Evolutionary conservation across 345 rosid genomes (phyloP), one percentile per base, ranked within the genome.

Genomic region (Linum usitatissimum): DNA sequence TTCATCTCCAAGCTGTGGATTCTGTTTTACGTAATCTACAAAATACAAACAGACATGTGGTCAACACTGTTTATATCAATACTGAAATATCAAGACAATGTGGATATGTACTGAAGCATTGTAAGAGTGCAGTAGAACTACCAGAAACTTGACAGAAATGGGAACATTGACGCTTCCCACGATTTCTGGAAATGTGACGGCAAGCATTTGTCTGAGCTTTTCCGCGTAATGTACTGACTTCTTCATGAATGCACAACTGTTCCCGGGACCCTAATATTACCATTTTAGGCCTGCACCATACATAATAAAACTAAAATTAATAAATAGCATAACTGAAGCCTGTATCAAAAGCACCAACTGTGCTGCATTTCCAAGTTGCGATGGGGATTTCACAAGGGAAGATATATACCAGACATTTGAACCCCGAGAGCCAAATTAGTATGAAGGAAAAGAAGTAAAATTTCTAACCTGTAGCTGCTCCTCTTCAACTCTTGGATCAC

Each of bases 151-250:
- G 78, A 69, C 83, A 18, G 64, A 63, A 79, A 73, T 90, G 97
- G 63, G 57, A 54, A 74, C 96, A 90, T 31, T 59, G 76, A 57
- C 70, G 80, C 68, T 83, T 81, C 59, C 63, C 74, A 42, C 80
- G 73, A 82, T 75, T 89, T 78, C 74, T 86, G 78, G 92, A 83
- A 59, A 80, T 76, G 75, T 36, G 75, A 39, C 74, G 91, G 66
- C 96, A 93, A 57, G 96, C 95, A 73, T 87, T 82, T 45, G 81
- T 84, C 58, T 90, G 97, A 51, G 95, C 88, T 74, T 81, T 93
- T 71, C 97, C 97, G 62, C 74, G 87, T 53, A 90, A 88, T 67
- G 83, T 78, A 56, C 90, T 86, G 15, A 93, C 95, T 72, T 93
- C 80, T 18, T 83, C 85, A 71, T 90, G 91, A 69, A 87, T 86